Conservation (phyloP, 2,329 filamentous ascomycete genomes). For the Neonectria sp. region DNA sequence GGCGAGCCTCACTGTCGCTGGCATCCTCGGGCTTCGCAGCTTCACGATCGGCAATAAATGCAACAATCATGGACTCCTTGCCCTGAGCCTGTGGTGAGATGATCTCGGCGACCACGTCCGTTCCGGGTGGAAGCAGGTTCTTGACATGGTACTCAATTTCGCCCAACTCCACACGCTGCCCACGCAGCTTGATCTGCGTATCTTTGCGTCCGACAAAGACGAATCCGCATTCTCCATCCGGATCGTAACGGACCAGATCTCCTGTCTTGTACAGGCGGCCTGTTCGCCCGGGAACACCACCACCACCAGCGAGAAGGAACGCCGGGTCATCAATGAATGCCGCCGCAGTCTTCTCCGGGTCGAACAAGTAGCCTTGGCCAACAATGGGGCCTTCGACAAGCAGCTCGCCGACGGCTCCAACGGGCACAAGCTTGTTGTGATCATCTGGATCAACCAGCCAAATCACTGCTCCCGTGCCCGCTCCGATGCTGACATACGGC, state of each 20-base stretch:
- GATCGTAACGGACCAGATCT: slow-evolving; percentile 69
- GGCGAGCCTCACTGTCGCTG: slow-evolving; percentile 29
- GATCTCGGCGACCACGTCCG: slow-evolving; percentile 64
- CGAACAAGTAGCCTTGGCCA: slow-evolving; percentile 73
- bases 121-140: slow-evolving; percentile 55
- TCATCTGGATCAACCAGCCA: slow-evolving; percentile 68
- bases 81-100: slow-evolving; percentile 58
- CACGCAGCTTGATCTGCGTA: slow-evolving; percentile 77
- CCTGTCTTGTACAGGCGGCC: slow-evolving; percentile 72
- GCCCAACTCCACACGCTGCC: slow-evolving; percentile 74
- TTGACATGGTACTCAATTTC: slow-evolving; percentile 67
- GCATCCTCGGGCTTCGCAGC: slow-evolving; percentile 15
- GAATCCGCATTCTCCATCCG: slow-evolving; percentile 68
- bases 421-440: slow-evolving; percentile 61
- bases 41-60: slow-evolving; percentile 44
- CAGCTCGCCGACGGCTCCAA: slow-evolving; percentile 68
- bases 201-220: slow-evolving; percentile 75
- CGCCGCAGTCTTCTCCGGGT: slow-evolving; percentile 69
- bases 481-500: slow-evolving; percentile 61
- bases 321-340: slow-evolving; percentile 70
- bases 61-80: slow-evolving; percentile 47
- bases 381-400: slow-evolving; percentile 72
- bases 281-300: slow-evolving; percentile 52
- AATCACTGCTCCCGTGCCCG: slow-evolving; percentile 62
- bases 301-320: slow-evolving; percentile 63